These are phyloP conservation scores for Rhodotorula sp. DNA, from an alignment of 1,284 basidiomycete species.

Conservation along the genomic window DNA sequence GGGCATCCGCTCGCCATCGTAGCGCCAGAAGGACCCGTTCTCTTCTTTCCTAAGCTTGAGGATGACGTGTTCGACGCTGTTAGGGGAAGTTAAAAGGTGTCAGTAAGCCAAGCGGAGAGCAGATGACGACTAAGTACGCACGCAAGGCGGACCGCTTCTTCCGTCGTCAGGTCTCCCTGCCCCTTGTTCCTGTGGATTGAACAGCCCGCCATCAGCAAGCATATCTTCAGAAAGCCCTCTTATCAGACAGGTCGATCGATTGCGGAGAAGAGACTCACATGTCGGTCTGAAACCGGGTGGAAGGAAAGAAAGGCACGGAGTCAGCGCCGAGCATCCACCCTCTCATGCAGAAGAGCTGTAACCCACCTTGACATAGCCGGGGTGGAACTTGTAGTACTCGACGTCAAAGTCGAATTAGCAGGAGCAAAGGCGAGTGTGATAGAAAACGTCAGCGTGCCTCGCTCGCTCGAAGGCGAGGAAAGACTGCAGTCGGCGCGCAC, in stretches of 20 bases:
- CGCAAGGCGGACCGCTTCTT: conserved; percentile 2
- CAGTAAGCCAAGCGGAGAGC: too few relatives aligned
- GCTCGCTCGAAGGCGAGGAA: neutral
- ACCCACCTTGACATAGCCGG: conserved; percentile 1
- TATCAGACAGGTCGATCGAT: neutral
- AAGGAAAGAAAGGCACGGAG: too few relatives aligned
- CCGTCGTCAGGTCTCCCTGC: neutral
- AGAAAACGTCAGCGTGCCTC: too few relatives aligned
- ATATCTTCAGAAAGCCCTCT: neutral
- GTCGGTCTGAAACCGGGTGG: neutral
- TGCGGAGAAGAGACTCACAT: neutral
- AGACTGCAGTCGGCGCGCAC: neutral
- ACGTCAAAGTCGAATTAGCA: too few relatives aligned
- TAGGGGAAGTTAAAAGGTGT: neutral
- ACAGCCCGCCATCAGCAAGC: too few relatives aligned
- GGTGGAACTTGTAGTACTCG: neutral
- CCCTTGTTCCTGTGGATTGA: neutral
- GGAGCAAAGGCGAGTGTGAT: too few relatives aligned
- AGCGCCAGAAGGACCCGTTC: conserved; percentile 3
- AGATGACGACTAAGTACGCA: neutral
- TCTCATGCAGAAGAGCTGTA: too few relatives aligned
- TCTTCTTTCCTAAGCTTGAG: neutral
- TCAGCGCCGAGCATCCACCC: too few relatives aligned
- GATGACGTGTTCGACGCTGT: conserved; percentile 4
- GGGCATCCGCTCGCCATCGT: neutral